Evolutionary conservation across 345 rosid species (phyloP), one percentile per base, ranked within the genome.

Genomic region (Pugionium dolabratum): DNA sequence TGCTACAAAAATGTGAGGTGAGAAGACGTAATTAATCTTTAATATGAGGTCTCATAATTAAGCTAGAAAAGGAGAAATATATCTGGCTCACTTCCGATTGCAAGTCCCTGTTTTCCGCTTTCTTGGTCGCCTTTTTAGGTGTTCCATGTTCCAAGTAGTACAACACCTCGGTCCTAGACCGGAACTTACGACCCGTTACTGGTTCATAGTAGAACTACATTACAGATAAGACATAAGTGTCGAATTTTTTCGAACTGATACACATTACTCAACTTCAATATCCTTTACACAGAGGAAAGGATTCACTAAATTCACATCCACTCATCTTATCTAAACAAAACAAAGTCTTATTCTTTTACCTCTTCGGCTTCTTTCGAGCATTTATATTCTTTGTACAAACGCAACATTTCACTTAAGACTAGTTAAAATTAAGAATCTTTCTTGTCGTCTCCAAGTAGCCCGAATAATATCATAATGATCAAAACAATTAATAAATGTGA

Each of bases 171-270:
- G 37, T 75, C 56, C 9, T 79, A 11, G 82, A 79, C 39, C 79
- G 54, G 67, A 79, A 75, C 45, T 67, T 66, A 2, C 73, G 79
- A 44, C 69, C 66, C 3, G 80, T 68, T 9, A 34, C 48, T 4
- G 82, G 82, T 54, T 72, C 79, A 28, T 59, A 58, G 73, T 75
- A 79, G 44, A 72, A 79, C 81, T 78, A 35, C 65, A 70, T 58
- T 37, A 42, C 52, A 47, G 25, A 71, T 1, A 6, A 27, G 32
- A 50, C 36, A 57, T 2, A 18, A 18, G 18, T 18, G 18, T 25
- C 8, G 8, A 5, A 25, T 8, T 9, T 29, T 28, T 9, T 18
- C 4, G 7, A 43, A 59, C 25, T 33, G 4, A 25, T 33, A 2
- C n/a, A 6, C 31, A 25, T 54, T 34, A 31, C 36, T 47, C 49